These are phyloP conservation scores for Torulaspora maleeae DNA, from an alignment of 805 yeast species.

Conservation along the genomic window DNA sequence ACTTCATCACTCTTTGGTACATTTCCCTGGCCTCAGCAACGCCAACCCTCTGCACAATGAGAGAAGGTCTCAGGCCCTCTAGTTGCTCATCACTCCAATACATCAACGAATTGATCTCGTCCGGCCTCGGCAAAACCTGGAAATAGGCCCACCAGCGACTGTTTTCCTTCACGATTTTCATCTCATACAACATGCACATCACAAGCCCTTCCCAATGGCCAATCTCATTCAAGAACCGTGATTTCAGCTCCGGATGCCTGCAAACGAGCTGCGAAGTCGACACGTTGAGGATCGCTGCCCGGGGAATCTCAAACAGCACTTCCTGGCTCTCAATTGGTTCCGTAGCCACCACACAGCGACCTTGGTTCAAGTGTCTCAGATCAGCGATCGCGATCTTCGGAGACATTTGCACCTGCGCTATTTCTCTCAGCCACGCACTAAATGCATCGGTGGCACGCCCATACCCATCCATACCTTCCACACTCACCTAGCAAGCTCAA, in stretches of 20 bases:
- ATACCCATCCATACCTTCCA: constrained; percentile 19
- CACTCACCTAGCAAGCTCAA: background rate
- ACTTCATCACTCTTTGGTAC: constrained; percentile 40
- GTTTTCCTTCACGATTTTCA: constrained; percentile 39
- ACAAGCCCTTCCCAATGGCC: constrained; percentile 79
- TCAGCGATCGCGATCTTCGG: constrained; percentile 59
- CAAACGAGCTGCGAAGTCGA: constrained; percentile 47
- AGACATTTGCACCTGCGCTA: constrained; percentile 45
- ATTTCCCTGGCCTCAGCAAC: constrained; percentile 57
- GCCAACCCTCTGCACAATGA: constrained; percentile 67
- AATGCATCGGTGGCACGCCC: constrained; percentile 39
- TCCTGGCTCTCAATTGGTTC: constrained; percentile 61
- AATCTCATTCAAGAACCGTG: constrained; percentile 37
- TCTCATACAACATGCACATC: constrained; percentile 60
- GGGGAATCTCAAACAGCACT: constrained; percentile 63
- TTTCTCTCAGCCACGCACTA: constrained; percentile 41
- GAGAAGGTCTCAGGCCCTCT: constrained; percentile 57
- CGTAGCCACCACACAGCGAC: constrained; percentile 69
- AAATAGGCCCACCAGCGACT: constrained; percentile 71
- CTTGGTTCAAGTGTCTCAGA: constrained; percentile 54
- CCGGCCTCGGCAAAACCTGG: constrained; percentile 55
- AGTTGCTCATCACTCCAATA: constrained; percentile 72
- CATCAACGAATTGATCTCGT: constrained; percentile 60
- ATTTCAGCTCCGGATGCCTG: constrained; percentile 32
- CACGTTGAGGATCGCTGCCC: constrained; percentile 52